Conservation (phyloP, 2,329 filamentous ascomycete species). For the Sporothrix mexicana region DNA sequence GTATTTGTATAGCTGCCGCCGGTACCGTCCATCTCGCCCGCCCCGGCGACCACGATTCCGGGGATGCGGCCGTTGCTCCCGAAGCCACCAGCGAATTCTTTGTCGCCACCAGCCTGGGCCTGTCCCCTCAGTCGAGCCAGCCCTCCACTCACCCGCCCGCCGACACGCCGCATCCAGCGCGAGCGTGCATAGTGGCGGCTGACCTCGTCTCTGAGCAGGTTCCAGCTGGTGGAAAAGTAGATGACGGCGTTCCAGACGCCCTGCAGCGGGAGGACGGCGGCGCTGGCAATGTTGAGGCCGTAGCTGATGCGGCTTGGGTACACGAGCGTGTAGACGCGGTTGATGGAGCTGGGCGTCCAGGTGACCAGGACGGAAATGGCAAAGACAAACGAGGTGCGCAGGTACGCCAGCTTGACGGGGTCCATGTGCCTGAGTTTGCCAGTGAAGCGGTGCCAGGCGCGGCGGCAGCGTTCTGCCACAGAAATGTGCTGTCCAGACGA, state of each 20-base stretch:
- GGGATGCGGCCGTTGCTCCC: conserved; percentile 4
- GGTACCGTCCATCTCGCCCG: background rate
- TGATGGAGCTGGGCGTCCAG: conserved; percentile 72
- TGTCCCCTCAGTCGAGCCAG: background rate
- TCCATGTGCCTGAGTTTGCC: conserved; percentile 53
- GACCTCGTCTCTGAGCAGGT: conserved; percentile 44
- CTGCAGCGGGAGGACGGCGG: conserved; percentile 76
- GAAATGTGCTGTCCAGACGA: background rate
- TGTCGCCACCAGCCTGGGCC: background rate
- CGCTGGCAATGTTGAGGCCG: conserved; percentile 70
- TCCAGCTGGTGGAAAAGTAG: conserved; percentile 70
- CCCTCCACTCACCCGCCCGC: background rate
- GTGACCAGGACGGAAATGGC: conserved; percentile 65
- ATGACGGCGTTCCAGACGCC: conserved; percentile 82
- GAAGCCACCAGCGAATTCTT: background rate
- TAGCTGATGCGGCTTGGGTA: conserved; percentile 61
- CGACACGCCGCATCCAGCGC: conserved; percentile 31
- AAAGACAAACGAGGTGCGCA: conserved; percentile 66
- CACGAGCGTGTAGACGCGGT: conserved; percentile 72
- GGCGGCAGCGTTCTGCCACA: background rate
- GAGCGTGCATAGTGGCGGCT: conserved; percentile 22
- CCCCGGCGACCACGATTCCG: conserved; percentile 10
- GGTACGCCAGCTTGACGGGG: conserved; percentile 65
- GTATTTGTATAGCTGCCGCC: background rate
- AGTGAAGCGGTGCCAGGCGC: conserved; percentile 40